phyloP scores from a whole-genome alignment of 495 filamentous ascomycete species.

The Patellaria atrata region DNA sequence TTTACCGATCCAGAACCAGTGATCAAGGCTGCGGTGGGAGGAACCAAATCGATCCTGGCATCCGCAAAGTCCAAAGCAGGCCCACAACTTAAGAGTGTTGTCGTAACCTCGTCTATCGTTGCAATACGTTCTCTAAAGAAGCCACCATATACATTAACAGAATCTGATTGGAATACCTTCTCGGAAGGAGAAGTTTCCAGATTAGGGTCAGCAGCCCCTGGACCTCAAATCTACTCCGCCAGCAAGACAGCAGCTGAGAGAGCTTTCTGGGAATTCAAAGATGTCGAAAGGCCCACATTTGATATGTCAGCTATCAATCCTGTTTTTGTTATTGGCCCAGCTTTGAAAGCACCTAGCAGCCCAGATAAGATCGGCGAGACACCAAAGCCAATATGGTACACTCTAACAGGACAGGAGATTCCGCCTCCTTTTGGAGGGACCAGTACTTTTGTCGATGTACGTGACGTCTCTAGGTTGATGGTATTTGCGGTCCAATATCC shows the following conservation, averaged over 20 bases:
- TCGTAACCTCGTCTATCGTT: slow-evolving; percentile 31
- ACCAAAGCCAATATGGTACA: slow-evolving; percentile 4
- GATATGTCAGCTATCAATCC: slow-evolving; percentile 12
- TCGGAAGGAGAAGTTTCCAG: slow-evolving; percentile 5
- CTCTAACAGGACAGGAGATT: slow-evolving; percentile 4
- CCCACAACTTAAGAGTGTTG: slow-evolving; percentile 10
- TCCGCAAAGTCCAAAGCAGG: slow-evolving; percentile 12
- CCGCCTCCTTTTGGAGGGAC: slow-evolving; percentile 2
- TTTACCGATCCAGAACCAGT: slow-evolving; percentile 14
- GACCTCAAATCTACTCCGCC: slow-evolving; percentile 10
- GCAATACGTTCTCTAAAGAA: slow-evolving; percentile 16
- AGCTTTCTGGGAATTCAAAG: slow-evolving; percentile 12
- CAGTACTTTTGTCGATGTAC: slow-evolving; percentile 11
- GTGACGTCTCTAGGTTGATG: slow-evolving; percentile 7
- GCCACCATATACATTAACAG: slow-evolving; percentile 11
- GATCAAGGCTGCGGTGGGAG: slow-evolving; percentile 10
- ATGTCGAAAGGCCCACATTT: slow-evolving; percentile 6
- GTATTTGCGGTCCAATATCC: slow-evolving; percentile 10
- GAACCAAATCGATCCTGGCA: slow-evolving; percentile 9
- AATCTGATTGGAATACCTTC: slow-evolving; percentile 11
- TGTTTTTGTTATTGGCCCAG: slow-evolving; percentile 13
- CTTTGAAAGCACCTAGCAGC: slow-evolving; percentile 3
- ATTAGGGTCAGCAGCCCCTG: slow-evolving; percentile 9
- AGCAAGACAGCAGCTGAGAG: slow-evolving; percentile 11
- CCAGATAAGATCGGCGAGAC: slow-evolving; percentile 3